These are phyloP conservation scores for Gardenia jasminoides DNA, from an alignment of 257 asterid genomes.

Conservation along the genomic window DNA sequence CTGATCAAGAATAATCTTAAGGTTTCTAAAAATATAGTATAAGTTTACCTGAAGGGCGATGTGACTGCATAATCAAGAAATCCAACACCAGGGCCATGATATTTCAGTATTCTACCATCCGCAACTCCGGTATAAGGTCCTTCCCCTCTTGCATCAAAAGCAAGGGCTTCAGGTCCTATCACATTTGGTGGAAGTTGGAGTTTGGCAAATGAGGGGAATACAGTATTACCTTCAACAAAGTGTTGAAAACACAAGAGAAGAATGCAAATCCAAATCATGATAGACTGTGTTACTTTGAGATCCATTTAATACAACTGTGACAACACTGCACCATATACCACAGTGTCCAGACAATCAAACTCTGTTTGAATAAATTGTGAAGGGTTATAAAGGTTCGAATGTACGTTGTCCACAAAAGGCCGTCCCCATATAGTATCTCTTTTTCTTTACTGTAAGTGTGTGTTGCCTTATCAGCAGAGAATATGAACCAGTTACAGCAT, in stretches of 20 bases:
- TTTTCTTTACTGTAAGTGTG: no score
- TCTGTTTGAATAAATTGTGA: not conserved
- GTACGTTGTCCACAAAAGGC: no score
- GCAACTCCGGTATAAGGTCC: not conserved
- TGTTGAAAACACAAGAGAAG: not conserved
- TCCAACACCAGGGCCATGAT: not conserved
- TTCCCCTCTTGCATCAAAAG: not conserved
- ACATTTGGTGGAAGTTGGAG: not conserved
- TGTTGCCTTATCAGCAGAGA: no score
- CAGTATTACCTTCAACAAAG: not conserved
- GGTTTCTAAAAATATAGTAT: not conserved
- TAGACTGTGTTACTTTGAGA: not conserved
- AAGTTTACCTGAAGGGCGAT: not conserved
- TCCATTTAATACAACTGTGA: not conserved
- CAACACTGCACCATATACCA: no score
- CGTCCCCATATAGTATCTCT: no score
- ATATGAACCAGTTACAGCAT: no score
- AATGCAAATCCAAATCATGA: not conserved
- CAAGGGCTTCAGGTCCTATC: not conserved
- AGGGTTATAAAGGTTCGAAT: no score
- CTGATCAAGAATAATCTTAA: not conserved
- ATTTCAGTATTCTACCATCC: not conserved
- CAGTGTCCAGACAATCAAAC: no score
- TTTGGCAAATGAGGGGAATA: not conserved
- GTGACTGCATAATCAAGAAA: slow-evolving; percentile 4